These are phyloP conservation scores for Podila epicladia DNA, from an alignment of 192 early-diverging fungal species.

Conservation along the genomic window DNA sequence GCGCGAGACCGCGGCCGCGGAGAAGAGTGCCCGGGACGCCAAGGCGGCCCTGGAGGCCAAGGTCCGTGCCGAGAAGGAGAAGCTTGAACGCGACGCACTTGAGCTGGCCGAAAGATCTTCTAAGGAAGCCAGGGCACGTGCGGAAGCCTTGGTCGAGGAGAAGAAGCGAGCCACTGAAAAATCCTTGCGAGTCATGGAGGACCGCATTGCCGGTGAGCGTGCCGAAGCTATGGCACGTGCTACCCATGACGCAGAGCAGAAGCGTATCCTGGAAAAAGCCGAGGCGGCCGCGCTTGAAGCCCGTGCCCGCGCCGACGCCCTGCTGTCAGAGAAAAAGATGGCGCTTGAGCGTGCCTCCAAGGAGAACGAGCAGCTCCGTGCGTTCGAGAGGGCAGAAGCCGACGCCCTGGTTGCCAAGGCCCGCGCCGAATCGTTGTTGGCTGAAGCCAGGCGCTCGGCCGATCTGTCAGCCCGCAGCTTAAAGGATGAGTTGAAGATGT, in stretches of 20 bases:
- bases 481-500: background rate
- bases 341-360: conserved; percentile 2
- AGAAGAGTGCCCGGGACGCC: conserved; percentile 26
- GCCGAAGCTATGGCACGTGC: background rate
- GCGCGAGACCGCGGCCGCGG: conserved; percentile 30
- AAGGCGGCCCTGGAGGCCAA: conserved; percentile 25
- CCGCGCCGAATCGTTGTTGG: conserved; percentile 12
- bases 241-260: background rate
- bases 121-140: conserved; percentile 11
- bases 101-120: conserved; percentile 30
- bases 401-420: conserved; percentile 13
- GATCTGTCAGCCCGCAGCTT: background rate
- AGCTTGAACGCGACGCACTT: conserved; percentile 7
- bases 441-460: conserved; percentile 2
- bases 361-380: conserved; percentile 9
- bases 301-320: conserved; percentile 8
- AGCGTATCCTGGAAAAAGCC: conserved; percentile 1
- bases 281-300: conserved; percentile 19
- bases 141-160: background rate
- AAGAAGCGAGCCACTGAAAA: conserved; percentile 1
- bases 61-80: conserved; percentile 20
- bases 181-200: background rate
- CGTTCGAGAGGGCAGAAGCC: conserved; percentile 15
- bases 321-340: conserved; percentile 12
- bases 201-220: background rate